Evolutionary conservation across 2,329 filamentous ascomycete genomes (phyloP).

Genomic region (Paracoccidioides lutzii): DNA sequence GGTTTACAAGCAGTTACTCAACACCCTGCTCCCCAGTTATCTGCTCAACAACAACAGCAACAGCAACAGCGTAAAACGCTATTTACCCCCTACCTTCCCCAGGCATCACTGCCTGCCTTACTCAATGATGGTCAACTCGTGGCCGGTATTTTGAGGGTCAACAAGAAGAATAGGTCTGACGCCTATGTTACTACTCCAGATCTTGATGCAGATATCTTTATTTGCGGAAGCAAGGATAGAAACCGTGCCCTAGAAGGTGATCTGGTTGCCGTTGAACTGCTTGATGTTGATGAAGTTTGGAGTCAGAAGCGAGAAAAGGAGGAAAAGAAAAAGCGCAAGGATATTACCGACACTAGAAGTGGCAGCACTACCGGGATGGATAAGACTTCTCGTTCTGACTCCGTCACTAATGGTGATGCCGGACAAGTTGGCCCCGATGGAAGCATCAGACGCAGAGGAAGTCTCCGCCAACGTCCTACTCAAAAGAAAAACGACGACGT

Average conservation of each 20-base stretch:
- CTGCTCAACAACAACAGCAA: slow-evolving; percentile 41
- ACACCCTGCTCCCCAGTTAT: slow-evolving; percentile 53
- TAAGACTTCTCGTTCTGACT: slow-evolving; percentile 45
- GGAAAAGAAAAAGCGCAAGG: slow-evolving; percentile 99
- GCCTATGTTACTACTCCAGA: slow-evolving; percentile 93
- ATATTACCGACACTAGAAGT: slow-evolving; percentile 81
- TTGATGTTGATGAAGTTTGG: slow-evolving; percentile 98
- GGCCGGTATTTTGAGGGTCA: slow-evolving; percentile 89
- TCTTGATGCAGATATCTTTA: slow-evolving; percentile 96
- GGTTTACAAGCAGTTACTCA: slow-evolving; percentile 55
- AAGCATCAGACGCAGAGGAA: slow-evolving; percentile 81
- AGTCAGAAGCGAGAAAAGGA: slow-evolving; percentile 98
- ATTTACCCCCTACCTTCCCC: slow-evolving; percentile 93
- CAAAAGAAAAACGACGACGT: slow-evolving; percentile 99
- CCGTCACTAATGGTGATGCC: slow-evolving; percentile 49
- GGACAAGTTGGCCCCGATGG: slow-evolving; percentile 55
- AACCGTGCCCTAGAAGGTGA: slow-evolving; percentile 95
- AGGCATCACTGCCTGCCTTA: slow-evolving; percentile 82
- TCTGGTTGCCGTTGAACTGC: slow-evolving; percentile 84
- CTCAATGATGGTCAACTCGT: slow-evolving; percentile 87
- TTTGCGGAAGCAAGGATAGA: slow-evolving; percentile 96
- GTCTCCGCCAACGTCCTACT: slow-evolving; percentile 87
- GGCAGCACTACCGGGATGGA: slow-evolving; percentile 60
- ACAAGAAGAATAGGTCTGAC: slow-evolving; percentile 99
- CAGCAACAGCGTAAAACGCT: slow-evolving; percentile 95